Evolutionary conservation across 2,329 filamentous ascomycete genomes (phyloP).

Genomic region (Uncinocarpus reesii): DNA sequence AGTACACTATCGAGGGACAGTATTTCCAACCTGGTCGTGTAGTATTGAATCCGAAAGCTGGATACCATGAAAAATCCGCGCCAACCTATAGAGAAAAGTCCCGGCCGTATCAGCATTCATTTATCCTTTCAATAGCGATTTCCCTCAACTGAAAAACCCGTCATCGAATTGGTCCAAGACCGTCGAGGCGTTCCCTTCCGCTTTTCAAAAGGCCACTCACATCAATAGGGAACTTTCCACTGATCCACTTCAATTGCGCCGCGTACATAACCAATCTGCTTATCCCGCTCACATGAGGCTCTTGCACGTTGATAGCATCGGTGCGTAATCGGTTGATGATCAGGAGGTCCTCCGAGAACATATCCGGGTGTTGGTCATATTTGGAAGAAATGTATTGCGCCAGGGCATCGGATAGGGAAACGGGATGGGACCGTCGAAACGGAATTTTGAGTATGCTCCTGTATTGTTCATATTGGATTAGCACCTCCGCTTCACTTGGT

Average conservation of each 20-base stretch:
- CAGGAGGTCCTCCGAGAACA: slow-evolving; percentile 83
- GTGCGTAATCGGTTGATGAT: slow-evolving; percentile 72
- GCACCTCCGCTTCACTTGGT: neutral
- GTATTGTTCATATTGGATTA: neutral
- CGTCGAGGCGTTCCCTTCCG: neutral
- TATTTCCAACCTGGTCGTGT: slow-evolving; percentile 48
- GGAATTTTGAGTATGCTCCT: slow-evolving; percentile 59
- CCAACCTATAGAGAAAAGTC: slow-evolving; percentile 68
- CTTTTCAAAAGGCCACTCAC: slow-evolving; percentile 40
- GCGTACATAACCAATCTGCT: slow-evolving; percentile 85
- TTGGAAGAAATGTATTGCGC: slow-evolving; percentile 93
- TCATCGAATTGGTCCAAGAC: too few relatives aligned
- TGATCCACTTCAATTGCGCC: slow-evolving; percentile 84
- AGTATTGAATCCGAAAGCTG: slow-evolving; percentile 79
- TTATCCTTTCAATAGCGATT: too few relatives aligned
- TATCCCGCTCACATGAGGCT: slow-evolving; percentile 77
- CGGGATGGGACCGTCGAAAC: slow-evolving; percentile 72
- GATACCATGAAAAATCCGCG: slow-evolving; percentile 93
- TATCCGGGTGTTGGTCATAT: slow-evolving; percentile 97
- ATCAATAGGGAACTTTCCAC: slow-evolving; percentile 92
- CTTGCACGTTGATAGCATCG: slow-evolving; percentile 79
- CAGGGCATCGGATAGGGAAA: slow-evolving; percentile 72
- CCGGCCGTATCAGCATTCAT: slow-evolving; percentile 1
- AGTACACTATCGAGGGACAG: neutral
- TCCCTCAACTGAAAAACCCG: too few relatives aligned